Evolutionary conservation across 1,284 basidiomycete genomes (phyloP), one percentile per base, ranked within the genome.

Genomic region (Tylopilus orsonianus): DNA sequence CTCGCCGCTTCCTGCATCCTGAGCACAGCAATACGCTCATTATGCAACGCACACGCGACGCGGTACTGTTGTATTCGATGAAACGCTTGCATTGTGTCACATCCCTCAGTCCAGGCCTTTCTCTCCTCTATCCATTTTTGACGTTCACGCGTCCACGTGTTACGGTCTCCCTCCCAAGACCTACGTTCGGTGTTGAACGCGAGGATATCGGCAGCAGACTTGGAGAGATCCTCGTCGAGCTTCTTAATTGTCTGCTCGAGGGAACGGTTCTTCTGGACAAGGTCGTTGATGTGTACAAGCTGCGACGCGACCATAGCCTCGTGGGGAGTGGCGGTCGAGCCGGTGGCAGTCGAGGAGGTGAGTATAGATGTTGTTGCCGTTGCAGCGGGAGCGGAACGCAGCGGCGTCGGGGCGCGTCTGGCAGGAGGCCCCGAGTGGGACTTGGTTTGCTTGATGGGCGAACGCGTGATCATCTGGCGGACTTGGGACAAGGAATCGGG

Each of bases 1-100:
- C 83, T 68, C 35, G 72, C 65, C 16, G 68, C 65, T 44, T 81
- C 79, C 62, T 74, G 75, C 62, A 80, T 76, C 42, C 75, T 75
- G 34, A 84, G 61, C 13, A 77, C 63, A 16, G 69, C 65, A 36
- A 68, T 57, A 41, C 76, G 73, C 56, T 80, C 81, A 44, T 71
- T 69, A 53, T 82, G 78, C 43, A 86, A 61, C 22, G 77, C 72
- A 29, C 74, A 70, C 14, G 71, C 71, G 16, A 80, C 72, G 39
- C 75, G 72, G 34, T 82, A 73, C 55, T 86, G 78, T n/a, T 78
- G 77, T 49, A 86, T 76, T 4, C 79, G 76, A 64, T 86, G 80
- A 30, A 74, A 78, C 8, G 75, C 71, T 54, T 86, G 76, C 23
- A 89, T 66, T 7, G 77, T 73, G 47, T 86, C 81, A 56, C 76